A percentile compares a stretch with the other conserved stretches of the same genome.
These are phyloP conservation scores for Fibroporia radiculosa DNA, from an alignment of 768 basidiomycete species.

Conservation along the genomic window DNA sequence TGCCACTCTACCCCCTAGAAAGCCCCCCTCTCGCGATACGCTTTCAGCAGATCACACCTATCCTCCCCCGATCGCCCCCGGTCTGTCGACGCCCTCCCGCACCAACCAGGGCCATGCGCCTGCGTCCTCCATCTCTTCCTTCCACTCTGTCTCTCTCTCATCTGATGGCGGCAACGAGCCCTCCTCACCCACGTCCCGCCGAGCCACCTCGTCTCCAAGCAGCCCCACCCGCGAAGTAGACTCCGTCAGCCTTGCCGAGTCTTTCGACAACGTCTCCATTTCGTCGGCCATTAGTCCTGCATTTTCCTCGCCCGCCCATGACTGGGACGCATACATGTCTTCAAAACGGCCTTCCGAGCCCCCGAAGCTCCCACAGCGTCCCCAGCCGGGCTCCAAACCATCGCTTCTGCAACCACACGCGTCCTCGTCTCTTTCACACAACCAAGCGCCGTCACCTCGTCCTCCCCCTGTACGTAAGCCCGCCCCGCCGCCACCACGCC, in stretches of 20 bases:
- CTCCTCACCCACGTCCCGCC: constrained; percentile 7
- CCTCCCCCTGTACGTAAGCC: constrained; percentile 6
- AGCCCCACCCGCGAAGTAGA: constrained; percentile 32
- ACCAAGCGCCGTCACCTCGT: constrained; percentile 4
- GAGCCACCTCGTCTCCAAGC: constrained; percentile 5
- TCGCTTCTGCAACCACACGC: constrained; percentile 8
- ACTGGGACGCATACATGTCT: constrained; percentile 16
- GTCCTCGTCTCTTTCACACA: too few relatives aligned
- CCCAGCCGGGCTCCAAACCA: constrained; percentile 12
- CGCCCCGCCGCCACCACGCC: constrained; percentile 18
- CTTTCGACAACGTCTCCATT: constrained; percentile 63
- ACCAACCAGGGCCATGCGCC: constrained; percentile 38
- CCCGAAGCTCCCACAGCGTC: constrained; percentile 23
- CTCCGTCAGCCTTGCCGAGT: constrained; percentile 55
- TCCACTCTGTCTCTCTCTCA: constrained; percentile 77
- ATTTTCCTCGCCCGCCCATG: constrained; percentile 28
- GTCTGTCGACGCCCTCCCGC: constrained; percentile 11
- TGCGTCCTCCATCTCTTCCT: constrained; percentile 71
- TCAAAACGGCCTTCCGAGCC: constrained; percentile 21
- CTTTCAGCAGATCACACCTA: constrained; percentile 54
- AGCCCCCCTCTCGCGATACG: constrained; percentile 37
- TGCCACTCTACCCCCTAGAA: constrained; percentile 11
- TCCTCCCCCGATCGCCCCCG: constrained; percentile 36
- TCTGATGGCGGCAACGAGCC: constrained; percentile 39
- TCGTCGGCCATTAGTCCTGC: constrained; percentile 46